Base-by-base conservation (phyloP, 768 basidiomycete species). In the Galerina marginata region DNA sequence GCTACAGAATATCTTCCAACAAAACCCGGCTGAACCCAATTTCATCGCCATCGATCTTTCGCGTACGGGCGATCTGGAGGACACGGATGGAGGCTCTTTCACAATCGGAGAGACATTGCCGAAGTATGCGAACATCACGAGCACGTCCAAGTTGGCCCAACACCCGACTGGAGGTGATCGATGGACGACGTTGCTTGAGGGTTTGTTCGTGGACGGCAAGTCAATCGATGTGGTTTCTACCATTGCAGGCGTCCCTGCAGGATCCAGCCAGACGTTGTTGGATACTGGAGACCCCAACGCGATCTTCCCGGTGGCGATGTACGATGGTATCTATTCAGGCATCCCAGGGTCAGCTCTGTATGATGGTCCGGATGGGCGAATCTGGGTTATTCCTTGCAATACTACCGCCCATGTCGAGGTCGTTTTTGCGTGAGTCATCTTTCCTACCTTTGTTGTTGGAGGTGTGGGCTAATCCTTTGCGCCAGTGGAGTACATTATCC, bases 231-330 rank as follows among this genome's bases (percentile, higher is more conserved):
- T 81, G 50, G 59, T 49, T 4, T 78, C 81, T 0, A 45, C n/a
- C n/a, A 69, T 74, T 36, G 45, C 59, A 1, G 71, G 69, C 2
- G 69, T 75, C 4, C 72, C 77, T 6, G 58, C 61, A 0, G 77
- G 72, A 1, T 65, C 71, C 1, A 66, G 71, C n/a, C 69, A 77
- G 14, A 71, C 78, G 9, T 69, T 82, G 9, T 65, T 82, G 42
- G 81, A 82, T 45, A 83, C 79, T 4, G 81, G 81, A 25, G 77
- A 76, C 12, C 81, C 81, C 43, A 62, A 67, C 25, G 74, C 75
- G 15, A 70, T 76, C 2, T 62, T 82, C 47, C 75, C 81, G 0
- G 54, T 54, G 4, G 60, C 65, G 15, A 71, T 78, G 0, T 67
- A 74, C 36, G 68, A 79, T 58, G 75, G 70, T 0, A 77, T 83